phyloP scores from a whole-genome alignment of 2,329 filamentous ascomycete species.

The Phyllosticta paracitricarpa region DNA sequence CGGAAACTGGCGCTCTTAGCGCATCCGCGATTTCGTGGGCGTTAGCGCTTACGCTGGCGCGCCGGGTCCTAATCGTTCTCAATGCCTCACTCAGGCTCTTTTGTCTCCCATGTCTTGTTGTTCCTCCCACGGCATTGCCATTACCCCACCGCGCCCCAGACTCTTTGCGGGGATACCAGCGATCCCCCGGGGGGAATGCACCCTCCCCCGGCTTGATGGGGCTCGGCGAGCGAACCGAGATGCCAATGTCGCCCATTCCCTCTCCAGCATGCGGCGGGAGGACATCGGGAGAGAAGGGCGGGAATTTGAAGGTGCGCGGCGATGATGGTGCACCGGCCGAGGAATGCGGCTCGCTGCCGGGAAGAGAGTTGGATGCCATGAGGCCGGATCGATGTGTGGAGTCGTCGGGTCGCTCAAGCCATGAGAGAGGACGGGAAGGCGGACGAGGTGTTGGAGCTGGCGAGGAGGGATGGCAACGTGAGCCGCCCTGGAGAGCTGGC shows the following conservation, averaged over 20 bases:
- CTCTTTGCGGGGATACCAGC: slow-evolving; percentile 53
- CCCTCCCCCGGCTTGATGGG: slow-evolving; percentile 11
- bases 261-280: slow-evolving; percentile 28
- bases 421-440: slow-evolving; percentile 5
- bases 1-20: slow-evolving; percentile 79
- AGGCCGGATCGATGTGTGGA: slow-evolving; percentile 2
- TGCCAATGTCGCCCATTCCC: slow-evolving; percentile 5
- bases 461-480: slow-evolving; percentile 8
- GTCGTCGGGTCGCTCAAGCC: slow-evolving; percentile 5
- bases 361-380: slow-evolving; percentile 7
- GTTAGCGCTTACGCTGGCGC: slow-evolving; percentile 82
- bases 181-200: slow-evolving; percentile 31
- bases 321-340: slow-evolving; percentile 12
- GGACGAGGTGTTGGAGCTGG: background rate
- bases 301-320: slow-evolving; percentile 34
- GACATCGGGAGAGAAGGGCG: slow-evolving; percentile 34
- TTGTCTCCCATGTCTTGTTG: slow-evolving; percentile 53
- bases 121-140: slow-evolving; percentile 14
- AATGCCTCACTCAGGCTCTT: slow-evolving; percentile 89
- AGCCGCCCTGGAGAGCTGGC: slow-evolving; percentile 2
- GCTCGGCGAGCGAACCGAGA: slow-evolving; percentile 9
- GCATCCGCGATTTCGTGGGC: slow-evolving; percentile 89
- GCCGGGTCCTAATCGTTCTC: slow-evolving; percentile 67
- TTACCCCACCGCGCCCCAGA: slow-evolving; percentile 36
- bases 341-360: slow-evolving; percentile 4